phyloP scores from a whole-genome alignment of 441 rosid genomes.

The Raphanus hybrid region DNA sequence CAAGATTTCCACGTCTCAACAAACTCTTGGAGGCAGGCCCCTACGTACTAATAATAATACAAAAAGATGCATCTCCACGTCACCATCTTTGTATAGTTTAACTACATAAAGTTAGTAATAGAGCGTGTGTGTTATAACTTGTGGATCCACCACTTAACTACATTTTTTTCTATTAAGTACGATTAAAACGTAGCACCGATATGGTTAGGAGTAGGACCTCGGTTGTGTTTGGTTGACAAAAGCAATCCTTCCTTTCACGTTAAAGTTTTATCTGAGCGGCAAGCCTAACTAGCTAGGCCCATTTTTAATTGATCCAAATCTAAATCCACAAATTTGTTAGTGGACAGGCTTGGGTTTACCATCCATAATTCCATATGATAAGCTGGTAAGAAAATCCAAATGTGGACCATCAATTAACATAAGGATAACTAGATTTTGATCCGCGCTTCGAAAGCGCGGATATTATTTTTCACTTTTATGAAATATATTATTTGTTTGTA shows the following conservation, averaged over 20 bases:
- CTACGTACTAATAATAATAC: conserved; percentile 20
- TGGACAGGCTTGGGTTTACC: not conserved
- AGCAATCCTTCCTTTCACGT: not conserved
- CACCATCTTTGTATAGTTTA: conserved; percentile 19
- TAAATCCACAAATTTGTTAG: not conserved
- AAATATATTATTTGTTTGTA: no score
- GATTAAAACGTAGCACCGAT: conserved; percentile 27
- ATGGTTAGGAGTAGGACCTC: conserved; percentile 15
- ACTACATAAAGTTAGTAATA: not conserved
- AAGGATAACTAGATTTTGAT: no score
- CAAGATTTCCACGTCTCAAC: conserved; percentile 35
- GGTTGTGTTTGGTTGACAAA: conserved; percentile 20
- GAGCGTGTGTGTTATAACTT: conserved; percentile 7
- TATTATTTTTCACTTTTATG: no score
- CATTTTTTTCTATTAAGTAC: conserved; percentile 2
- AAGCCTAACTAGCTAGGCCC: conserved; percentile 1
- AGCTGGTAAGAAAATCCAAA: not conserved
- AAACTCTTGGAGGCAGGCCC: conserved; percentile 31
- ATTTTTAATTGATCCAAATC: not conserved
- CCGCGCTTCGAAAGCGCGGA: no score
- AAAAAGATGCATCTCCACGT: conserved; percentile 32
- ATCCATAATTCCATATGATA: not conserved
- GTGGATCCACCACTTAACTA: conserved; percentile 25
- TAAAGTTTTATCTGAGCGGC: not conserved
- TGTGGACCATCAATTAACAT: not conserved